phyloP scores from a whole-genome alignment of 2,329 filamentous ascomycete species.

The Fonsecaea monophora region DNA sequence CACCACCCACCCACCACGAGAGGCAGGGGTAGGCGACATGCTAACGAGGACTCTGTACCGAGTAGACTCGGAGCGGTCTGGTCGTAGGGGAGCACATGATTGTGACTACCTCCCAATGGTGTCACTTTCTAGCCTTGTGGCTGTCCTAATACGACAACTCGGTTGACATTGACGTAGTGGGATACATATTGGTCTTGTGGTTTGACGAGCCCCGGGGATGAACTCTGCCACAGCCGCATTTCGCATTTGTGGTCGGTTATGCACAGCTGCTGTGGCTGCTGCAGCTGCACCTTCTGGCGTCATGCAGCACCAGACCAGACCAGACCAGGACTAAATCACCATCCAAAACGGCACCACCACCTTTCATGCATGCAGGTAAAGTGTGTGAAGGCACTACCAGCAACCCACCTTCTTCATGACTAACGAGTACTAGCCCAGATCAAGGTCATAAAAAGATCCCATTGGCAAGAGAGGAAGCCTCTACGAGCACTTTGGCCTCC shows the following conservation, averaged over 20 bases:
- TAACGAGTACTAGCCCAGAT: neutral
- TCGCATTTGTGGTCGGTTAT: conserved; percentile 8
- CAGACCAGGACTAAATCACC: conserved; percentile 1
- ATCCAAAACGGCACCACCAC: neutral
- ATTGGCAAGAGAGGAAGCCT: neutral
- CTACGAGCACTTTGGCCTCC: neutral
- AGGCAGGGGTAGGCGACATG: neutral
- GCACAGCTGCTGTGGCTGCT: conserved; percentile 1
- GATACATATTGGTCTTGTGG: conserved; percentile 5
- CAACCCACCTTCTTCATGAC: neutral
- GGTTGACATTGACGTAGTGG: neutral
- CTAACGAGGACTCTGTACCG: too few relatives aligned
- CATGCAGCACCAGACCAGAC: neutral
- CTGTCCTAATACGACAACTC: too few relatives aligned
- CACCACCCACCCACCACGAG: neutral
- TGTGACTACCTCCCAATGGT: neutral
- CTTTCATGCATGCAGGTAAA: neutral
- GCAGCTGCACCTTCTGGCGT: conserved; percentile 14
- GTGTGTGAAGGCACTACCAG: neutral
- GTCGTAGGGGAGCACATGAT: conserved; percentile 5
- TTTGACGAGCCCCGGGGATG: neutral
- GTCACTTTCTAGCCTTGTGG: neutral
- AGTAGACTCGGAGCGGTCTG: neutral
- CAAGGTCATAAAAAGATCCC: neutral
- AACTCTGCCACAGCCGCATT: conserved; percentile 15